Base-by-base conservation (phyloP, 805 yeast genomes). In the Schwanniomyces pseudopolymorphus region DNA sequence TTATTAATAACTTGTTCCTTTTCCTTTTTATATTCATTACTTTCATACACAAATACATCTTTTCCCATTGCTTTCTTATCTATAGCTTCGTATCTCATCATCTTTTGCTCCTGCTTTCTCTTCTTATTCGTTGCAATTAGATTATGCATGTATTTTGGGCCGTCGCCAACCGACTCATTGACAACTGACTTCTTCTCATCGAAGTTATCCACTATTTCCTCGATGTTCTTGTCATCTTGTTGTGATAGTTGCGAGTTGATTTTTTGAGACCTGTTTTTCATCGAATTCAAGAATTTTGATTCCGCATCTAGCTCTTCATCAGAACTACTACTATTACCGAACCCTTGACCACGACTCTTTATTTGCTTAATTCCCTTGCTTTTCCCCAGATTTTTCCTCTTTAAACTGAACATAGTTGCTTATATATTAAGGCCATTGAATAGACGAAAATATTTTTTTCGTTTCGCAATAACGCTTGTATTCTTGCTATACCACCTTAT, bases 1-100 rank as follows among this genome's bases (percentile, higher is more conserved):
- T 40, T 13, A 13, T 13, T n/a, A 11, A 42, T 10, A 5, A 44
- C 31, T 5, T 33, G 10, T 3, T 38, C 35, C 39, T 50, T 51
- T 20, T 67, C 67, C 35, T 59, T 59, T 52, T 70, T 68, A 54
- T 81, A 83, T 0, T 75, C 74, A 1, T 67, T 58, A 1, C 83
- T 75, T 8, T 79, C 76, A 61, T 80, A 81, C 21, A 61, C 70
- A 40, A 76, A 78, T 40, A 67, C 72, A 16, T 60, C 74, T 3
- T 57, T 62, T 40, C 53, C 64, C 25, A 67, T 67, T 7, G 75
- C 51, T 46, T 73, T 77, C 35, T 65, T 57, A 33, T 66, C 71
- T 7, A 63, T 50, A 40, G 64, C 66, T 19, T 69, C 52, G 21
- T 76, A 75, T 42, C 63, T 58, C 2, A 76, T 66, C 5, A 65